These are phyloP conservation scores for Fraxinus baroniana DNA, from an alignment of 305 asterid genomes.

Conservation along the genomic window DNA sequence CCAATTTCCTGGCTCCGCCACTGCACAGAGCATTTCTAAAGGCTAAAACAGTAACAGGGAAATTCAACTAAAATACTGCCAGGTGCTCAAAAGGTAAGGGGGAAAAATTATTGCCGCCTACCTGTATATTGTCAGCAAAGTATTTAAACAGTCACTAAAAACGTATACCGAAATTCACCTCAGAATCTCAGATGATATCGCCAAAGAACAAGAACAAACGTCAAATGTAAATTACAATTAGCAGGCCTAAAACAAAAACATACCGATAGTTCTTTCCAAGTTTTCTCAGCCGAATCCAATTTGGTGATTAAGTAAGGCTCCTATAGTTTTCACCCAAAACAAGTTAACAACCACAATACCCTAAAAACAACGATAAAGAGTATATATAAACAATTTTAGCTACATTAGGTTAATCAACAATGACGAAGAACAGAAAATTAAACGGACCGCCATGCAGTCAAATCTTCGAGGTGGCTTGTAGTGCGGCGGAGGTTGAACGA, in stretches of 20 bases:
- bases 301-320: slow-evolving; percentile 80
- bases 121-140: background rate
- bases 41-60: background rate
- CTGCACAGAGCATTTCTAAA: background rate
- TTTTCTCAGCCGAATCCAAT: slow-evolving; percentile 90
- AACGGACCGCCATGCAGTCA: slow-evolving; percentile 81
- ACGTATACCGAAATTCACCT: background rate
- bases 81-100: background rate
- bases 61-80: background rate
- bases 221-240: background rate
- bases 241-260: slow-evolving; percentile 3
- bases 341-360: slow-evolving; percentile 10
- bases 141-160: background rate
- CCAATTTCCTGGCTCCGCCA: too few species aligned
- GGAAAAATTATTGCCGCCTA: background rate
- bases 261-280: slow-evolving; percentile 96
- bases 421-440: background rate
- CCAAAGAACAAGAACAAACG: background rate
- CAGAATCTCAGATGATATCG: background rate
- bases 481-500: slow-evolving; percentile 36
- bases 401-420: background rate
- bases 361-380: background rate
- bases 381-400: background rate
- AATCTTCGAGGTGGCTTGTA: slow-evolving; percentile 39
- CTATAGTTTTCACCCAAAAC: slow-evolving; percentile 44